Conservation (phyloP, 352 stramenopile species). For the Phytophthora tubulina region DNA sequence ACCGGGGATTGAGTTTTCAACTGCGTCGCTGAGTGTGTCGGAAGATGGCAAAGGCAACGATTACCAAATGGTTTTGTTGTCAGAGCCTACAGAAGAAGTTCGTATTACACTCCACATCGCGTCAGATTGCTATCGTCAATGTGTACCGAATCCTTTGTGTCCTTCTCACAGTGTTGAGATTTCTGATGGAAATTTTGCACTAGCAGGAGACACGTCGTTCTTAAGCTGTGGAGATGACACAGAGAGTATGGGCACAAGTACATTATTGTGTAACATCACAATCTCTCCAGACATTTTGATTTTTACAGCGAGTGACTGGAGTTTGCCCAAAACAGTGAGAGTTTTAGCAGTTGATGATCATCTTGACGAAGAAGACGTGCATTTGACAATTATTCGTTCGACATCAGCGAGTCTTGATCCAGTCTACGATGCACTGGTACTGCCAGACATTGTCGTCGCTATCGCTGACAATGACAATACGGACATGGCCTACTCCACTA, state of each 20-base stretch:
- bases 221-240: conserved; percentile 36
- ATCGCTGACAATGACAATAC: conserved; percentile 78
- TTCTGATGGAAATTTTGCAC: conserved; percentile 13
- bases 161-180: conserved; percentile 42
- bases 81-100: conserved; percentile 66
- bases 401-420: conserved; percentile 57
- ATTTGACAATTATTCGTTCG: conserved; percentile 64
- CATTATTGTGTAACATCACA: conserved; percentile 73
- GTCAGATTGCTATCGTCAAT: conserved; percentile 69
- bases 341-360: conserved; percentile 77
- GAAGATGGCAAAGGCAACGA: conserved; percentile 76
- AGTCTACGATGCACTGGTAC: conserved; percentile 64
- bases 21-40: conserved; percentile 65
- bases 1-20: conserved; percentile 76
- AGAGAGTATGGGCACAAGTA: conserved; percentile 25
- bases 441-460: conserved; percentile 72
- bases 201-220: conserved; percentile 14
- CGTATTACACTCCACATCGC: conserved; percentile 53
- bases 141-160: conserved; percentile 41
- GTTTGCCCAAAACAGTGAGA: conserved; percentile 66
- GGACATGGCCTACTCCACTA: conserved; percentile 58
- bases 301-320: conserved; percentile 69
- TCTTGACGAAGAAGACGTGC: conserved; percentile 73
- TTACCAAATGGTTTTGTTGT: conserved; percentile 77
- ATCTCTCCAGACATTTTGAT: conserved; percentile 55